phyloP scores from a whole-genome alignment of 768 basidiomycete species.

The Panaeolus cyanescens region DNA sequence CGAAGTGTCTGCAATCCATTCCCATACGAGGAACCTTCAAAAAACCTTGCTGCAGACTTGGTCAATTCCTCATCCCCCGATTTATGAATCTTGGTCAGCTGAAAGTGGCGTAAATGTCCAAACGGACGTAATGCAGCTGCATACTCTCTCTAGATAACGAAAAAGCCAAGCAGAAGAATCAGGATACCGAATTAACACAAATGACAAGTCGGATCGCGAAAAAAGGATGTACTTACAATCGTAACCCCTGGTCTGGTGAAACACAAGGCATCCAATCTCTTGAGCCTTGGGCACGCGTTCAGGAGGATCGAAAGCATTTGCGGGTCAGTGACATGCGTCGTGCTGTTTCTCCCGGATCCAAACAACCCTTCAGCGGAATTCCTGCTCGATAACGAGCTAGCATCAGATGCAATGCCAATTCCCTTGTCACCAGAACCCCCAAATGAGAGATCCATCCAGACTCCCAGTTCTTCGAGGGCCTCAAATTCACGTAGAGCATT shows the following conservation, averaged over 20 bases:
- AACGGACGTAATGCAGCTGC: conserved; percentile 22
- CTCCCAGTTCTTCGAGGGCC: conserved; percentile 27
- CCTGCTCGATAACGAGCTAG: conserved; percentile 8
- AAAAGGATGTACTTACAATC: conserved; percentile 26
- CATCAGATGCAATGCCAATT: conserved; percentile 3
- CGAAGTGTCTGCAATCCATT: conserved; percentile 27
- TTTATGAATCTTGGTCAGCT: conserved; percentile 37
- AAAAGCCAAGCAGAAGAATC: neutral
- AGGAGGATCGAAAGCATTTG: conserved; percentile 30
- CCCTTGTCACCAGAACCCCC: conserved; percentile 12
- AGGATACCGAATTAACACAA: neutral
- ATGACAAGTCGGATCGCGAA: neutral
- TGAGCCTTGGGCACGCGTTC: conserved; percentile 29
- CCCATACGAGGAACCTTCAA: neutral
- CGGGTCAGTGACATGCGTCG: conserved; percentile 27
- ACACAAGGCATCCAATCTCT: conserved; percentile 34
- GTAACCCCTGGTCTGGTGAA: conserved; percentile 37
- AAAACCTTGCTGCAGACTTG: conserved; percentile 23
- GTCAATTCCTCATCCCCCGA: conserved; percentile 36
- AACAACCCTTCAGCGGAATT: conserved; percentile 14
- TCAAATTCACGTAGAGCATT: conserved; percentile 28
- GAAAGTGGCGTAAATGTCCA: conserved; percentile 30
- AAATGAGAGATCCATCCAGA: conserved; percentile 40
- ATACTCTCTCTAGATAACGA: conserved; percentile 26
- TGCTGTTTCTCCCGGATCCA: conserved; percentile 13